phyloP scores from a whole-genome alignment of 495 filamentous ascomycete genomes.

The Acidiella bohemica region DNA sequence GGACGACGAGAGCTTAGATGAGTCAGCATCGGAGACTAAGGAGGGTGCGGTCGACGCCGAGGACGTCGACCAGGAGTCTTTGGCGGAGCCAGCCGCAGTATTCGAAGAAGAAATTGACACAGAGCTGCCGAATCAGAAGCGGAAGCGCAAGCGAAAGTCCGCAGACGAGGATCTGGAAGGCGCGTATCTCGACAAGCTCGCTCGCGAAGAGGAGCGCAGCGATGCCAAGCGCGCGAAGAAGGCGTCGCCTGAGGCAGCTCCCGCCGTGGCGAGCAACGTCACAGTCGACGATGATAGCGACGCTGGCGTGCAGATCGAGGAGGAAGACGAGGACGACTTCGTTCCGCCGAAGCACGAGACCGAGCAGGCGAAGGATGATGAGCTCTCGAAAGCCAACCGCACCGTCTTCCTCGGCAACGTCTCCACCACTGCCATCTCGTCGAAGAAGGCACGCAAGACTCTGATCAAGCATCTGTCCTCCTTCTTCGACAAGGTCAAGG shows the following conservation, averaged over 20 bases:
- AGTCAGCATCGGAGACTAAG: neutral
- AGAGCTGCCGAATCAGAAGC: slow-evolving; percentile 11
- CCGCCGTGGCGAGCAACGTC: too few relatives aligned
- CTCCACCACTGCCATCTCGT: slow-evolving; percentile 64
- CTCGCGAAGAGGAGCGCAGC: slow-evolving; percentile 41
- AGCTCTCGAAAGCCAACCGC: slow-evolving; percentile 72
- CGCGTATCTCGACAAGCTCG: slow-evolving; percentile 63
- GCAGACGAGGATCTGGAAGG: slow-evolving; percentile 67
- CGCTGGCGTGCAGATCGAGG: slow-evolving; percentile 22
- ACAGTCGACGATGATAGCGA: slow-evolving; percentile 21
- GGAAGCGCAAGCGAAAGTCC: slow-evolving; percentile 64
- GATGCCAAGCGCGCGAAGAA: slow-evolving; percentile 35
- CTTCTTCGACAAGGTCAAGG: slow-evolving; percentile 32
- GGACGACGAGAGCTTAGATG: too few relatives aligned
- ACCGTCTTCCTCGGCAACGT: slow-evolving; percentile 94
- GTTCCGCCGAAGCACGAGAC: slow-evolving; percentile 46
- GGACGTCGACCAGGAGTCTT: too few relatives aligned
- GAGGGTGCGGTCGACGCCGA: neutral
- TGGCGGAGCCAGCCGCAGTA: too few relatives aligned
- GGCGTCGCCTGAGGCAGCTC: slow-evolving; percentile 24
- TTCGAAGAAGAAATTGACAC: neutral
- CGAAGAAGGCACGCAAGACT: slow-evolving; percentile 62
- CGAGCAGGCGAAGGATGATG: slow-evolving; percentile 30
- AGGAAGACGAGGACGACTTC: slow-evolving; percentile 25
- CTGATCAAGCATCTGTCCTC: slow-evolving; percentile 53